phyloP scores from a whole-genome alignment of 2,329 filamentous ascomycete species.

The Phialophora verrucosa region DNA sequence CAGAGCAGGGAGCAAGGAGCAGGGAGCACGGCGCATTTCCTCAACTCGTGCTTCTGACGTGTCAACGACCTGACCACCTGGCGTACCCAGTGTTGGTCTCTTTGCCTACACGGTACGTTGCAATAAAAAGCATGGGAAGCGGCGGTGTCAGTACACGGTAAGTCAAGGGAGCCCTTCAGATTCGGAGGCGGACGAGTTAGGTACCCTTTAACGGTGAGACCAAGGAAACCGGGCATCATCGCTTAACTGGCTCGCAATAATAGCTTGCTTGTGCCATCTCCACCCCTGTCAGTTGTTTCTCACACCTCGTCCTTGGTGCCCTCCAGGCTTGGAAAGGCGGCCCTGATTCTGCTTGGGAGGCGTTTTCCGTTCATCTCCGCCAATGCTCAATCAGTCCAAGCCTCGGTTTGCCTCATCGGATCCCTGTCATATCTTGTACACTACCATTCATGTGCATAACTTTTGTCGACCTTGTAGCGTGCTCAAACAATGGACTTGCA shows the following conservation, averaged over 20 bases:
- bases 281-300: conserved; percentile 8
- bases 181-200: neutral
- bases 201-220: neutral
- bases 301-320: neutral
- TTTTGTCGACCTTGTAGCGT: neutral
- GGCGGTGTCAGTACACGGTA: neutral
- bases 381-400: conserved; percentile 6
- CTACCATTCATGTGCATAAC: conserved; percentile 14
- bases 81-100: neutral
- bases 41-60: conserved; percentile 2
- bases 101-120: neutral
- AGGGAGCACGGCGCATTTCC: neutral
- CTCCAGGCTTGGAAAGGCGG: neutral
- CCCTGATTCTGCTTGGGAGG: conserved; percentile 3
- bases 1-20: neutral
- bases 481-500: neutral
- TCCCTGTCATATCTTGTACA: conserved; percentile 14
- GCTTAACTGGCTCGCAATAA: conserved; percentile 12
- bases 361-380: conserved; percentile 25
- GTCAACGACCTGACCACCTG: neutral
- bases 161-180: neutral
- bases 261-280: conserved; percentile 4
- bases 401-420: conserved; percentile 2
- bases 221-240: conserved; percentile 3
- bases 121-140: neutral